These are phyloP conservation scores for Debaryomyces prosopidis DNA, from an alignment of 805 yeast species.

Conservation along the genomic window DNA sequence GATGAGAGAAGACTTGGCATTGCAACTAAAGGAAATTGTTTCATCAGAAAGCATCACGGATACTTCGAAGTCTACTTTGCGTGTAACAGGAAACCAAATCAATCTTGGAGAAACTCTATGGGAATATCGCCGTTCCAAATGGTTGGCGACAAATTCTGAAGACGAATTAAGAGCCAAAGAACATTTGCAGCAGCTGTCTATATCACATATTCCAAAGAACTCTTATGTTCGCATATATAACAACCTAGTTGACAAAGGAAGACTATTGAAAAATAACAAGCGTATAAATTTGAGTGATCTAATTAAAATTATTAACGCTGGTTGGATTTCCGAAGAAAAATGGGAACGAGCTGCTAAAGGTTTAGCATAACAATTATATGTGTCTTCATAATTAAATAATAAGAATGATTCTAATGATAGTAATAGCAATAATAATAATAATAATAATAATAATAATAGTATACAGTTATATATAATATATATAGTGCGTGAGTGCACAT, in stretches of 20 bases:
- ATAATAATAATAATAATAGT: too few relatives aligned
- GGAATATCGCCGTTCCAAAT: constrained; percentile 65
- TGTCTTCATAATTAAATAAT: neutral
- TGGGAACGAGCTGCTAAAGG: constrained; percentile 62
- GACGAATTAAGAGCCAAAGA: constrained; percentile 9
- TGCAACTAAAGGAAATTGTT: neutral
- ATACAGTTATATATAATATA: too few relatives aligned
- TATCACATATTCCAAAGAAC: constrained; percentile 45
- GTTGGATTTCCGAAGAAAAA: constrained; percentile 78
- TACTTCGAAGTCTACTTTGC: constrained; percentile 6
- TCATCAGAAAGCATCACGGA: neutral
- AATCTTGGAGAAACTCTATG: constrained; percentile 62
- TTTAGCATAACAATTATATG: constrained; percentile 18
- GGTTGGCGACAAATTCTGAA: constrained; percentile 48
- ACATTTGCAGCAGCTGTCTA: constrained; percentile 14
- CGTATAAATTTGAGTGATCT: constrained; percentile 78
- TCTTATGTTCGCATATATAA: constrained; percentile 65
- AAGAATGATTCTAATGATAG: neutral
- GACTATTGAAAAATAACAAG: constrained; percentile 53
- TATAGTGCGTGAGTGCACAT: too few relatives aligned
- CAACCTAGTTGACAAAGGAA: constrained; percentile 67
- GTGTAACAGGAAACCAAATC: neutral
- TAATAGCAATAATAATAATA: too few relatives aligned
- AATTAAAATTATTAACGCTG: constrained; percentile 69
- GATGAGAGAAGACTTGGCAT: constrained; percentile 25